Evolutionary conservation across 164 flowering plant genomes (phyloP), one percentile per base, ranked within the genome.

Genomic region (Vitis cinerea): DNA sequence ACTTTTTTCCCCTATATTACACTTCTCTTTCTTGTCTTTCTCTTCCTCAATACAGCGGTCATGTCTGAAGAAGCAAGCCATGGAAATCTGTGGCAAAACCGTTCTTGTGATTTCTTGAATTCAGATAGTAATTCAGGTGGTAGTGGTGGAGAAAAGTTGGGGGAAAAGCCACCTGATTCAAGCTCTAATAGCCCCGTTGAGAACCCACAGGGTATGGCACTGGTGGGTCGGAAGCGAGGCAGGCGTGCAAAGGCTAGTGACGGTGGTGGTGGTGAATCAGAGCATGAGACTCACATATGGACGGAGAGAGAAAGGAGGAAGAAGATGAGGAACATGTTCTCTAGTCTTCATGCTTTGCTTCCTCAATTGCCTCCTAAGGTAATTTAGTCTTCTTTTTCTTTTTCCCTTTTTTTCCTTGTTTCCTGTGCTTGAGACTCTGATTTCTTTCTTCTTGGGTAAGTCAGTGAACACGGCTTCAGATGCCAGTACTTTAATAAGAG

Each of bases 301-400:
- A 91, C 95, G 0, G 97, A 92, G 74, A 88, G 98, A 75, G 97
- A 92, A 23, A 86, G 97, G 79, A 88, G 98, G 80, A 95, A 92
- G 83, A 91, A 83, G 86, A 95, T 95, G 98, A 91, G 93, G 71
- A 80, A 78, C 81, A 88, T 91, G 97, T 95, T 92, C 62, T 58
- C 86, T 29, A 83, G 66, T 67, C 98, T 95, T 66, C 98, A 93
- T 81, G 83, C 89, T 72, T 83, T 93, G 86, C 88, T 95, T 70
- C 98, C 99, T 79, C 89, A 90, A 1, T 89, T 92, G 44, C 91
- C 93, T 78, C 69, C 88, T 15, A 92, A 91, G 96, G 98, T 95
- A 86, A 29, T n/a, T 23, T 1, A 31, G n/a, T 15, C 9, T 59
- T 51, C n/a, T 12, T 6, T 23, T 16, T 6, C 4, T 3, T 23